Percentiles rank a stretch among this genome's conserved stretches.
Conservation (phyloP, 768 basidiomycete genomes). For the Mycena rebaudengoi region DNA sequence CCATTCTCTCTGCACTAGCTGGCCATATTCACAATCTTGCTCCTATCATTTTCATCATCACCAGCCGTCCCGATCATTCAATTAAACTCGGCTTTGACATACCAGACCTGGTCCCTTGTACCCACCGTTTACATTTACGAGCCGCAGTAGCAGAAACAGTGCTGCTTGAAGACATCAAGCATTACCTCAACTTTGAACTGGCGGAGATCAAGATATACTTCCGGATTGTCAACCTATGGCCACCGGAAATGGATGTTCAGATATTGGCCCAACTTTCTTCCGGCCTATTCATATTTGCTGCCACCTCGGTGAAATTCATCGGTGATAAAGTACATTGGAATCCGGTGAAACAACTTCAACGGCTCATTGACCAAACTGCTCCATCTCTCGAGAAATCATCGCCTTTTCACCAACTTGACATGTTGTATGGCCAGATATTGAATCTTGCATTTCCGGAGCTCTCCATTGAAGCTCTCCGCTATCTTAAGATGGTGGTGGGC, state of each 20-base stretch:
- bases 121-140: not conserved
- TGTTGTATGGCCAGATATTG: conserved; percentile 19
- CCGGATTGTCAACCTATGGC: not conserved
- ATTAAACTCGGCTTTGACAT: not conserved
- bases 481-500: conserved; percentile 4
- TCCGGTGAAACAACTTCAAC: not conserved
- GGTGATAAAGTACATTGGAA: conserved; percentile 10
- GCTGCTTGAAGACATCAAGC: conserved; percentile 7
- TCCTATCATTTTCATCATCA: conserved; percentile 13
- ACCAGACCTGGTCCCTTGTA: not conserved
- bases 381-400: not conserved
- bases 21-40: not conserved
- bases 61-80: conserved; percentile 10
- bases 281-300: conserved; percentile 32
- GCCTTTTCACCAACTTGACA: conserved; percentile 20
- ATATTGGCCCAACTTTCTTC: conserved; percentile 12
- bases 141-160: not conserved
- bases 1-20: conserved; percentile 1
- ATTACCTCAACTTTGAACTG: conserved; percentile 3
- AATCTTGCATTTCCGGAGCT: conserved; percentile 14
- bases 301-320: conserved; percentile 29
- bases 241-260: not conserved
- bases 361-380: not conserved
- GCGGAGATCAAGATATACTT: not conserved
- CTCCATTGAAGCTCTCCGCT: not conserved